A percentile compares a stretch with the other conserved stretches of the same genome.
phyloP scores from a whole-genome alignment of 176 grass and related monocot species.

The Avena insularis region DNA sequence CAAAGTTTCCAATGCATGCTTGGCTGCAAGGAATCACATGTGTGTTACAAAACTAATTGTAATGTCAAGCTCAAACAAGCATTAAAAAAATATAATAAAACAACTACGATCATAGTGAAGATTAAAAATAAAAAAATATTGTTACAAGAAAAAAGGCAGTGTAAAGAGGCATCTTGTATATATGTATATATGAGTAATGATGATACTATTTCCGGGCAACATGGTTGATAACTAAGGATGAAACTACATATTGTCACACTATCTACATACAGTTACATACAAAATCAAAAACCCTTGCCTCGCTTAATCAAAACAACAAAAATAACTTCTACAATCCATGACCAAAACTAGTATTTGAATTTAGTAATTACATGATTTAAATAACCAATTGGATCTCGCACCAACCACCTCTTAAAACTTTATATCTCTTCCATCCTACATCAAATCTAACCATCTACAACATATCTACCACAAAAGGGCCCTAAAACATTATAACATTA shows the following conservation, averaged over 20 bases:
- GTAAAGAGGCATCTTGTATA: neutral
- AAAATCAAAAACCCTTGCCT: too few species aligned
- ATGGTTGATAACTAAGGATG: neutral
- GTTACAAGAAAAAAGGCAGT: neutral
- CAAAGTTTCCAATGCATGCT: conserved; percentile 42
- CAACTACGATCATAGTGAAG: neutral
- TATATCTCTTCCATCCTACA: too few species aligned
- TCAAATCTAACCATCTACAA: too few species aligned
- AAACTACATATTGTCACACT: neutral
- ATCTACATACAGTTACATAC: neutral
- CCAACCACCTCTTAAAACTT: too few species aligned
- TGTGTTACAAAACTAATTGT: neutral
- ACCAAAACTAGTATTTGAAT: too few species aligned
- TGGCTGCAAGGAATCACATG: conserved; percentile 42
- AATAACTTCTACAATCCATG: too few species aligned
- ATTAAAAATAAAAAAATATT: neutral
- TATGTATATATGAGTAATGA: neutral
- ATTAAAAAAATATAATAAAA: neutral
- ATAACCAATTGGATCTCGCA: too few species aligned
- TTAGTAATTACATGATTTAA: too few species aligned
- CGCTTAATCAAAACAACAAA: too few species aligned
- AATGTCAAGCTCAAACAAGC: neutral
- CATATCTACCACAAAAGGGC: too few species aligned
- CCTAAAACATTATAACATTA: too few species aligned
- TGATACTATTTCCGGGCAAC: neutral